Base-by-base conservation (phyloP, 73 alveolate species). In the Tetrahymena borealis region DNA sequence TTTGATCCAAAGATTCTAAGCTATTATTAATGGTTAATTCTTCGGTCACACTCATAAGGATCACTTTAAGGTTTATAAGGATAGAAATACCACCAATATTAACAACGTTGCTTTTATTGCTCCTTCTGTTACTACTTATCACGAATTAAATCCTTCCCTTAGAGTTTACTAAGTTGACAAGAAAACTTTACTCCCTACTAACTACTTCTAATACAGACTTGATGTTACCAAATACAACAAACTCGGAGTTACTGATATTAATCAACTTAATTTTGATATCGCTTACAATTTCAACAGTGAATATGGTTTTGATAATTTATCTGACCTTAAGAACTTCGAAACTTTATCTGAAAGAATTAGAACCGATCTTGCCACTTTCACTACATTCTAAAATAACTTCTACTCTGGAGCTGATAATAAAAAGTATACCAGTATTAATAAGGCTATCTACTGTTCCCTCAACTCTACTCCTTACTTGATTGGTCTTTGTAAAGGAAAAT, bases 21-120 rank as follows among this genome's bases (percentile, higher is more conserved):
- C 41, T 3, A 93, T 93, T 9, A 92, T 93, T 31, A 39, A 92
- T 40, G 95, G 93, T 40, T 93, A 93, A 85, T 79, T 93, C 33
- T 93, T 79, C 37, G 95, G 95, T 12, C 95, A 93, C 32, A 92
- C 95, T 32, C 95, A 93, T 40, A 92, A 92, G 43, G 95, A 93
- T 40, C 91, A 79, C 78, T 93, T 93, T 37, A 93, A 93, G 37
- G 78, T 93, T 12, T 93, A 93, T 36, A 93, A 90, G 18, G 95
- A 85, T 31, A 20, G 77, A 93, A 39, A 93, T 15, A 91, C 91
- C 20, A 90, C 90, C 18, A 42, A 90, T 8, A 93, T 93, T 85
- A 60, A 60, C 28, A 93, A 93, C 33, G 79, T 93, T 15, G 95
- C 95, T 5, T 93, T 39, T 40, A 93, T 93, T 8, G 78, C 93